Conservation (phyloP, 2,329 filamentous ascomycete genomes). For the Pleomassaria siparia region DNA sequence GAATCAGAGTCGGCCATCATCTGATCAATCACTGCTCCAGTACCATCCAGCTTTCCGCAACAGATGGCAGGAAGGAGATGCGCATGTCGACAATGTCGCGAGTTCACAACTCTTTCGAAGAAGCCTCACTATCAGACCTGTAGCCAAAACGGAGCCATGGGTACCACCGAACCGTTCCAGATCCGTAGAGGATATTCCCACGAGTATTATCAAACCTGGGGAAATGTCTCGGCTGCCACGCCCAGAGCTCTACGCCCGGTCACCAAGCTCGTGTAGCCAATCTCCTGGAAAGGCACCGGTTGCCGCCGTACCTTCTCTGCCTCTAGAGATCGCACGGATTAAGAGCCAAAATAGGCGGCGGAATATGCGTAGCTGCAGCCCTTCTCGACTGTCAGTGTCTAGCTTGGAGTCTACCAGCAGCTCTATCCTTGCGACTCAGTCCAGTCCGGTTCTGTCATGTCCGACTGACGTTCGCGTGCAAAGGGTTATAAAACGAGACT, state of each 20-base stretch:
- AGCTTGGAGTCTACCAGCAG: slow-evolving; percentile 46
- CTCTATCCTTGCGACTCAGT: slow-evolving; percentile 42
- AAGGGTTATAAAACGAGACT: slow-evolving; percentile 39
- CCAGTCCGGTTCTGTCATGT: slow-evolving; percentile 37
- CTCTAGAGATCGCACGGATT: slow-evolving; percentile 33
- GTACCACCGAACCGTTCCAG: slow-evolving; percentile 26
- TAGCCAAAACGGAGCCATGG: slow-evolving; percentile 10
- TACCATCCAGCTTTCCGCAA: slow-evolving; percentile 32
- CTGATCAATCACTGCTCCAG: slow-evolving; percentile 29
- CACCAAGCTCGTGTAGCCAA: slow-evolving; percentile 27
- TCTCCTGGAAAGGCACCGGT: slow-evolving; percentile 43
- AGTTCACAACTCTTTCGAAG: slow-evolving; percentile 11
- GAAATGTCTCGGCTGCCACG: slow-evolving; percentile 11
- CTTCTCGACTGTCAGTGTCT: slow-evolving; percentile 43
- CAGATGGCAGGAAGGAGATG: slow-evolving; percentile 6
- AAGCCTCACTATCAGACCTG: slow-evolving; percentile 13
- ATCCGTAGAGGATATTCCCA: slow-evolving; percentile 26
- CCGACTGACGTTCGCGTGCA: slow-evolving; percentile 31
- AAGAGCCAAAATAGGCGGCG: slow-evolving; percentile 23
- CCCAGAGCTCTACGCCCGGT: slow-evolving; percentile 26
- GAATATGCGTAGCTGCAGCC: slow-evolving; percentile 29
- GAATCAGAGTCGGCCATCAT: slow-evolving; percentile 21
- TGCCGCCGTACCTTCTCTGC: slow-evolving; percentile 47
- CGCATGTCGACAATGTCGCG: background rate
- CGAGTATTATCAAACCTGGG: slow-evolving; percentile 6